Percentiles rank a stretch among this genome's conserved stretches.
Evolutionary conservation across 2,329 filamentous ascomycete genomes (phyloP).

Genomic region (Aspergillus sp.): DNA sequence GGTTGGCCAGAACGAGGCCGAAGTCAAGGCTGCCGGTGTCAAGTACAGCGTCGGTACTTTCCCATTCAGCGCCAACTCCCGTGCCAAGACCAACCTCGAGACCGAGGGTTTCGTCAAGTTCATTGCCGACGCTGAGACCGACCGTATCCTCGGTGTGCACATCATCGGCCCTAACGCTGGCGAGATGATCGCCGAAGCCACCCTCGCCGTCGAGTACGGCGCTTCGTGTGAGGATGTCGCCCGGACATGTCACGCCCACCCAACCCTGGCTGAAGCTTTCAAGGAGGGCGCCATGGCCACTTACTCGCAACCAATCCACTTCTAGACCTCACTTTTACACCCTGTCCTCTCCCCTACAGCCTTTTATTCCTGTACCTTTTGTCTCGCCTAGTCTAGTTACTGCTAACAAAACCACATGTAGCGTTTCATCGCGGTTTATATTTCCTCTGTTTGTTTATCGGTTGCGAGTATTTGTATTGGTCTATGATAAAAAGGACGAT

Average conservation of each 20-base stretch:
- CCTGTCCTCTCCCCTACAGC: conserved; percentile 5
- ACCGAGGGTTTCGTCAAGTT: conserved; percentile 96
- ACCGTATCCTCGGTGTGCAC: conserved; percentile 89
- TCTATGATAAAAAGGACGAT: conserved; percentile 11
- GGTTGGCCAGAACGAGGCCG: conserved; percentile 96
- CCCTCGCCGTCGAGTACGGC: conserved; percentile 90
- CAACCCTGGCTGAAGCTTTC: conserved; percentile 92
- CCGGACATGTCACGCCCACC: conserved; percentile 92
- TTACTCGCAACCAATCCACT: conserved; percentile 92
- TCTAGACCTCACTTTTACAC: conserved; percentile 45
- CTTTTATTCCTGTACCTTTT: conserved; percentile 9
- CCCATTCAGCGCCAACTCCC: conserved; percentile 96
- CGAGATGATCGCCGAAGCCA: conserved; percentile 98
- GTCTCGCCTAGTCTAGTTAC: conserved; percentile 25
- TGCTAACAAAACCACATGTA: conserved; percentile 31
- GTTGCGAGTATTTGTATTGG: conserved; percentile 4
- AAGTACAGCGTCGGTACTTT: conserved; percentile 91
- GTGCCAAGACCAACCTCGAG: conserved; percentile 97
- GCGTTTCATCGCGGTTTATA: conserved; percentile 28
- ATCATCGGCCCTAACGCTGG: conserved; percentile 93
- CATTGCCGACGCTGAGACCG: conserved; percentile 89
- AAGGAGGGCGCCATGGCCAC: conserved; percentile 99
- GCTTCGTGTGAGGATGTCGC: conserved; percentile 91
- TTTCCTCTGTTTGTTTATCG: conserved; percentile 15
- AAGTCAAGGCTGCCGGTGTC: conserved; percentile 80